A percentile compares a stretch with the other conserved stretches of the same genome.
These are phyloP conservation scores for Calonectria hongkongensis DNA, from an alignment of 2,329 filamentous ascomycete species.

Conservation along the genomic window DNA sequence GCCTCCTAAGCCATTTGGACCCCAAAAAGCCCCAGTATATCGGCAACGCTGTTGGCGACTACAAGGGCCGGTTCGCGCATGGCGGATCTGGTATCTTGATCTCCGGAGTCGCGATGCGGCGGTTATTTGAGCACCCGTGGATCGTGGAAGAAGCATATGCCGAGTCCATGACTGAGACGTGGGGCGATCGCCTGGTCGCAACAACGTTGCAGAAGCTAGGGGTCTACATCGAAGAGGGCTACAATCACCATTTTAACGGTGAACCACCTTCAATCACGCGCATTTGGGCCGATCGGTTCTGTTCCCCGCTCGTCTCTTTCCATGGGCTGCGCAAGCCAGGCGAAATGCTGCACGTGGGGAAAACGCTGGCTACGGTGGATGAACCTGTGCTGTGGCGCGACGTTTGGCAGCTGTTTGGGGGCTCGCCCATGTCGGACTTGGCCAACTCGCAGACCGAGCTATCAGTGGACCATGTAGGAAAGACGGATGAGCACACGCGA, in stretches of 20 bases:
- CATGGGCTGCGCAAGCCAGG: slow-evolving; percentile 68
- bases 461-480: slow-evolving; percentile 71
- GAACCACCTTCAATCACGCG: slow-evolving; percentile 70
- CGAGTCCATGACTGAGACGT: slow-evolving; percentile 70
- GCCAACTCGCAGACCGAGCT: slow-evolving; percentile 59
- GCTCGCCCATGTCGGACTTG: slow-evolving; percentile 62
- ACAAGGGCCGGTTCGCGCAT: slow-evolving; percentile 73
- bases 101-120: slow-evolving; percentile 70
- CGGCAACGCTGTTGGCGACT: slow-evolving; percentile 75
- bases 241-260: slow-evolving; percentile 74
- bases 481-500: slow-evolving; percentile 65
- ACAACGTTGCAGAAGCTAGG: slow-evolving; percentile 72
- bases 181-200: slow-evolving; percentile 73
- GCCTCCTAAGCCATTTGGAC: slow-evolving; percentile 70
- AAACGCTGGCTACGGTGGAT: slow-evolving; percentile 61
- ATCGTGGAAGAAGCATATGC: slow-evolving; percentile 66
- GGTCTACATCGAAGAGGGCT: slow-evolving; percentile 73
- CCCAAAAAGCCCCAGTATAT: slow-evolving; percentile 68
- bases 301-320: slow-evolving; percentile 73
- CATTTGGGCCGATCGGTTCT: slow-evolving; percentile 70
- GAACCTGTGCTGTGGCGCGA: slow-evolving; percentile 70
- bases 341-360: slow-evolving; percentile 67
- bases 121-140: slow-evolving; percentile 65
- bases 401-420: slow-evolving; percentile 69
- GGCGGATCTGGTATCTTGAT: slow-evolving; percentile 73